phyloP scores from a whole-genome alignment of 768 basidiomycete genomes.

The Macrocybe gigantea region DNA sequence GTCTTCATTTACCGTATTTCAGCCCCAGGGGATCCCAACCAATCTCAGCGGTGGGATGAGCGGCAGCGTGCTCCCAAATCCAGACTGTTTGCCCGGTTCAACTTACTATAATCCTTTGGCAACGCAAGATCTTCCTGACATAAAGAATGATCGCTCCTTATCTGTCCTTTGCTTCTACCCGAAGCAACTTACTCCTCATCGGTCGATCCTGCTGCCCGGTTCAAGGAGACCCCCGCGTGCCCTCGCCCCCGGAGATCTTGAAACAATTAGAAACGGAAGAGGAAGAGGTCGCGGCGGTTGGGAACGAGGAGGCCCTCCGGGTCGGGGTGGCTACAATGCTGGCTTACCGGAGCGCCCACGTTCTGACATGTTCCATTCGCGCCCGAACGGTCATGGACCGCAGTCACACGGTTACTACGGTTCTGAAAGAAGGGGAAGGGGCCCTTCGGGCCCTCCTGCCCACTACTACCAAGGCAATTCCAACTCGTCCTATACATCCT shows the following conservation, averaged over 20 bases:
- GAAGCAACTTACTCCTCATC: constrained; percentile 78
- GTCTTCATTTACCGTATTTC: constrained; percentile 10
- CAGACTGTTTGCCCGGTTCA: constrained; percentile 86
- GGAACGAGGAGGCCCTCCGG: constrained; percentile 28
- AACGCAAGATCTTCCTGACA: constrained; percentile 60
- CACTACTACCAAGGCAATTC: constrained; percentile 26
- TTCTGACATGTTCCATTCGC: constrained; percentile 43
- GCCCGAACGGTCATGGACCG: constrained; percentile 30
- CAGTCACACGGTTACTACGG: constrained; percentile 17
- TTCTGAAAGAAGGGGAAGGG: constrained; percentile 25
- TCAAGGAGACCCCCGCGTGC: constrained; percentile 51
- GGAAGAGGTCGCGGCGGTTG: constrained; percentile 47
- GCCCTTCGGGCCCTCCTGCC: background rate
- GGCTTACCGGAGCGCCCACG: too few species aligned
- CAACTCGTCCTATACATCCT: constrained; percentile 24
- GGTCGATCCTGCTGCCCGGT: constrained; percentile 76
- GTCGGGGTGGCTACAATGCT: too few species aligned
- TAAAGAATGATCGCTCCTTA: constrained; percentile 81
- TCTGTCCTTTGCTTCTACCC: constrained; percentile 90
- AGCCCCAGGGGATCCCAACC: constrained; percentile 74
- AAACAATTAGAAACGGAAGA: constrained; percentile 49
- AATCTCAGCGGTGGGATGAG: constrained; percentile 71
- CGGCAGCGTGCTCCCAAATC: constrained; percentile 77
- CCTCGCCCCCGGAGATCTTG: constrained; percentile 67
- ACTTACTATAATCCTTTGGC: constrained; percentile 78